Conservation (phyloP, 2,329 filamentous ascomycete species). For the Scedosporium minutisporum region DNA sequence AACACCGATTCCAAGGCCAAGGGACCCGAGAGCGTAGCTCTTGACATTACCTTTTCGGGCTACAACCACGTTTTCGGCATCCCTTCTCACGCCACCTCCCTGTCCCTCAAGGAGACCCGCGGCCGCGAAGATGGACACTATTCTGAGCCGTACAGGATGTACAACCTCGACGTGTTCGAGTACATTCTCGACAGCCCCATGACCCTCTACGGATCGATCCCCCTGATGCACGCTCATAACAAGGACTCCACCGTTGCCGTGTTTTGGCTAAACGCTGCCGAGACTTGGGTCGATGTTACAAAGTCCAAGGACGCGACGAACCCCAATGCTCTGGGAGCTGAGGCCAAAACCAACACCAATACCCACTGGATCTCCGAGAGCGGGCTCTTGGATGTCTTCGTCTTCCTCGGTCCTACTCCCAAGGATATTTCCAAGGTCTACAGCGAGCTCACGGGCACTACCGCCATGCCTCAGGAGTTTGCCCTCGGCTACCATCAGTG, state of each 20-base stretch:
- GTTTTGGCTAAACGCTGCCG: conserved; percentile 94
- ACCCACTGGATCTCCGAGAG: conserved; percentile 97
- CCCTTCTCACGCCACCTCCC: conserved; percentile 78
- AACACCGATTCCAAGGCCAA: conserved; percentile 93
- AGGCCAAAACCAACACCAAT: conserved; percentile 63
- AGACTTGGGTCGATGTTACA: conserved; percentile 93
- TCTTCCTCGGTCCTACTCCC: conserved; percentile 84
- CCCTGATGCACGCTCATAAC: conserved; percentile 94
- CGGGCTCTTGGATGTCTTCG: conserved; percentile 82
- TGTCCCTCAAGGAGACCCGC: conserved; percentile 83
- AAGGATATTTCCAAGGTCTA: conserved; percentile 74
- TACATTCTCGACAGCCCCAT: conserved; percentile 96
- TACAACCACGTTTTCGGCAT: conserved; percentile 93
- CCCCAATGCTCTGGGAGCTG: conserved; percentile 63
- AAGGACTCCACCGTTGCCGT: conserved; percentile 90
- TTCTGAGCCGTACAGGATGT: conserved; percentile 82
- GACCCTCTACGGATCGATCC: conserved; percentile 96
- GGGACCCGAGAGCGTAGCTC: conserved; percentile 80
- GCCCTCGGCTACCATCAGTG: conserved; percentile 93
- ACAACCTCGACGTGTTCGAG: conserved; percentile 96
- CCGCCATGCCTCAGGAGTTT: conserved; percentile 85
- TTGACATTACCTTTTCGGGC: conserved; percentile 86
- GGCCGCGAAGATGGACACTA: conserved; percentile 72
- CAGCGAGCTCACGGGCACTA: conserved; percentile 82
- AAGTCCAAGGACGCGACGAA: conserved; percentile 69